Base-by-base conservation (phyloP, 768 basidiomycete species). In the Phanerochaete sordida region DNA sequence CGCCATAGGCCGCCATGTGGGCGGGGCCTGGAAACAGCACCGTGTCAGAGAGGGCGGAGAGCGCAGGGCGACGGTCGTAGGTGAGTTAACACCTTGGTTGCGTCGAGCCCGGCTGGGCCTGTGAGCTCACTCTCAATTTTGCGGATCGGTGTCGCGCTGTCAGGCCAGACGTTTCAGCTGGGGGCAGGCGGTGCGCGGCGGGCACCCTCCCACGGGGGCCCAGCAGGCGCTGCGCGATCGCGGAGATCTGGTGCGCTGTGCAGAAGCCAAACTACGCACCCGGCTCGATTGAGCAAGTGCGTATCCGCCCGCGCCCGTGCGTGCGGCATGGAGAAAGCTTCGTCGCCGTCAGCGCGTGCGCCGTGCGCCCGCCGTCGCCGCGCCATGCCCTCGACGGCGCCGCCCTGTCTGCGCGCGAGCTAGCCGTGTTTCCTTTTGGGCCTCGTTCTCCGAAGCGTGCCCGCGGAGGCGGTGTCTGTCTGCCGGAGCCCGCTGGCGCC, bases 21-120 rank as follows among this genome's bases (percentile, higher is more conserved):
- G n/a, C 19, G 39, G 39, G 19, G 19, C 39, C 11, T 43, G 39
- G 39, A 43, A 43, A 43, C 4, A 16, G 39, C 11, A 35, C 6
- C 13, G 13, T 35, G 33, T 35, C 33, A 13, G 7, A 19, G 39
- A 43, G 8, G 11, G 8, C 19, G 39, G 11, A 11, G 39, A 43
- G 19, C 19, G 39, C 19, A 16, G 11, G 19, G 5, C 31, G 51
- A 35, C 51, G 26, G 51, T 23, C 53, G 33, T 39, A 39, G 37
- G 35, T 54, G 53, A 54, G 53, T 43, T n/a, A 8, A 24, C 16
- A 26, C 35, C 53, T 54, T 23, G 37, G 53, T 54, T 54, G 53
- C 53, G 53, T 43, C 27, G 21, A 26, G 31, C 15, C 53, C 53
- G 53, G 35, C 31, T 26, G 23, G 24, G 19, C 39, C 53, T 54